Base-by-base conservation (phyloP, 2,329 filamentous ascomycete genomes). In the Pochonia chlamydosporia region DNA sequence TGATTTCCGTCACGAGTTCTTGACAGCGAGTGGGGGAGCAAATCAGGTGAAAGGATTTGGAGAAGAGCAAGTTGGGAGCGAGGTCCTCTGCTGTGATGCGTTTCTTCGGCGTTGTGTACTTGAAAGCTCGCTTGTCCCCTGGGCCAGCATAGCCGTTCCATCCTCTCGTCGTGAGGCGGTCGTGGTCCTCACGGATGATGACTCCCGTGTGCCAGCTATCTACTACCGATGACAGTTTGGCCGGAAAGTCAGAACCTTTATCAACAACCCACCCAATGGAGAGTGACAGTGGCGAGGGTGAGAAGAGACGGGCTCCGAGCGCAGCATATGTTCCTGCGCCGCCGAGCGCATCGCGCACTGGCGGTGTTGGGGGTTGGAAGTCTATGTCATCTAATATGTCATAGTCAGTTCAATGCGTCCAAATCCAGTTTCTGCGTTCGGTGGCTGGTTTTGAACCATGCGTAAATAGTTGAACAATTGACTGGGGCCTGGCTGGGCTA, bases 211-310 rank as follows among this genome's bases (percentile, higher is more conserved):
- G 68, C 91, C 93, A 96, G 37, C 79, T 75, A 13, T 76, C 68
- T 54, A 99, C 82, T 37, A 79, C 72, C 2, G 74, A 61, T 41
- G 78, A 76, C 44, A 95, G 73, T 11, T 77, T 68, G 0, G 71
- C 53, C 0, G 92, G 91, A 55, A 97, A 97, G 66, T 97, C 93
- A 14, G 81, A 85, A 25, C 93, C 93, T 58, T 83, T 80, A 66
- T 99, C 92, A 37, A 97, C 81, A 52, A 97, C 84, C 91, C 91
- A 97, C 53, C 89, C 89, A 5, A 97, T 81, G 3, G 78, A 75
- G 31, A 71, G 74, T 20, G 89, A 87, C 40, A 74, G 60, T 3
- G 82, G 75, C 26, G 75, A 69, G 3, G 89, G 87, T 4, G 89
- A 92, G 63, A 96, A 86, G 42, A 99, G 74, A 26, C 93, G 87